Evolutionary conservation across 2,329 filamentous ascomycete species (phyloP).

Genomic region (Sclerotinia sclerotiorum): DNA sequence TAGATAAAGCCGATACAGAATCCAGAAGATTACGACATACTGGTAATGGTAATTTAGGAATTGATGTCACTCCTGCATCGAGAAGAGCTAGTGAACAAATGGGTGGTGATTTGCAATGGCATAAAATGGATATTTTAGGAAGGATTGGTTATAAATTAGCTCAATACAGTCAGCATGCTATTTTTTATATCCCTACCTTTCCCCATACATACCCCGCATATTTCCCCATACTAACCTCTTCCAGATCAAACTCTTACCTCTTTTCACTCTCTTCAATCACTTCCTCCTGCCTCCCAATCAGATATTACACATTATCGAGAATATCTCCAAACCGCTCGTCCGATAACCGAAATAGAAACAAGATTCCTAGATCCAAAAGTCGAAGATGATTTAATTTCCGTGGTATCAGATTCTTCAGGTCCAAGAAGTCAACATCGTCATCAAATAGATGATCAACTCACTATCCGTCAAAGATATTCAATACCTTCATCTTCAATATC

Average conservation of each 20-base stretch:
- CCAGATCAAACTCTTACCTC: slow-evolving; percentile 60
- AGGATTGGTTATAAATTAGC: slow-evolving; percentile 64
- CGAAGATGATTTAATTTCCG: slow-evolving; percentile 37
- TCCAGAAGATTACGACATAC: slow-evolving; percentile 29
- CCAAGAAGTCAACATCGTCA: slow-evolving; percentile 2
- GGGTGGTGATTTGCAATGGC: slow-evolving; percentile 58
- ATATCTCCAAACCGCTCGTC: slow-evolving; percentile 55
- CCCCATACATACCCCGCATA: slow-evolving; percentile 5
- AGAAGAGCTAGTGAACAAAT: slow-evolving; percentile 53
- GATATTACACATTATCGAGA: slow-evolving; percentile 54
- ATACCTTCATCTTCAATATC: slow-evolving; percentile 8
- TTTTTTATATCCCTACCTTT: not conserved
- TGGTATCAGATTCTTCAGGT: slow-evolving; percentile 28
- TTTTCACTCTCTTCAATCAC: slow-evolving; percentile 53
- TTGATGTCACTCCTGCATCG: slow-evolving; percentile 56
- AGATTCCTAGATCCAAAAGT: slow-evolving; percentile 36
- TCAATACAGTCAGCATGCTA: slow-evolving; percentile 64
- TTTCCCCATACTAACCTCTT: not conserved
- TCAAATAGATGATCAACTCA: slow-evolving; percentile 22
- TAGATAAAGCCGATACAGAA: slow-evolving; percentile 62
- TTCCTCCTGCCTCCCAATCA: slow-evolving; percentile 49
- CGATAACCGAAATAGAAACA: slow-evolving; percentile 57
- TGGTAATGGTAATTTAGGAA: slow-evolving; percentile 15
- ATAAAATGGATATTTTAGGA: slow-evolving; percentile 59
- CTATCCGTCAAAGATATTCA: slow-evolving; percentile 19